Base-by-base conservation (phyloP, 345 rosid genomes). In the Eucalyptus rudis region DNA sequence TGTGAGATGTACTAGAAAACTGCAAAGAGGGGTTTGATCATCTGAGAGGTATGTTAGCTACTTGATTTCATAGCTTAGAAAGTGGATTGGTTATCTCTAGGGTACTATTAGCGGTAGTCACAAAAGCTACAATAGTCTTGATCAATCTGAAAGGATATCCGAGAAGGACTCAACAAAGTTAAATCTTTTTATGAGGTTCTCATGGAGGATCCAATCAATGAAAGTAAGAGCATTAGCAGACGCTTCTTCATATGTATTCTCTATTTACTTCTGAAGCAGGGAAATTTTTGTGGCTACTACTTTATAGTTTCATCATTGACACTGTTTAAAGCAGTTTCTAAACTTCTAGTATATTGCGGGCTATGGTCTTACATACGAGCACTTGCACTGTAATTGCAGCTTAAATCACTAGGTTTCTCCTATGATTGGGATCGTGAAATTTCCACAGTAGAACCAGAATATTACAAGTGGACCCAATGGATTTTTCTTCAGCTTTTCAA, bases 381-480 rank as follows among this genome's bases (percentile, higher is more conserved):
- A 49, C 47, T 58, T 89, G 88, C 33, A 62, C 71, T 79, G 86
- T 56, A 31, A 88, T 87, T 93, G 92, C 96, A 97, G 99, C 99
- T 97, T 43, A 96, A 96, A 91, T 96, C 95, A 40, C 87, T 97
- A 87, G 99, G 99, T 5, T 96, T 97, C 92, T 97, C 99, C 4
- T 97, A 96, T 86, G 99, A 97, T 86, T 97, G 99, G 99, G 98
- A 97, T 88, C 98, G 98, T 86, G 99, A 96, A 92, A 93, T 97
- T 90, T 96, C 98, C n/a, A 97, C 99, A 29, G 95, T 91, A 49
- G 98, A 96, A 91, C 99, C 99, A 15, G 95, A 94, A 71, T 96
- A 95, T 86, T 96, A 96, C 90, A 96, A 95, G 90, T 97, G 99
- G 99, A 97, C 99, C 49, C 99, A 96, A 25, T 97, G 99, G 99